Evolutionary conservation across 306 rosid species (phyloP).

Genomic region (Cucumis sativus): Cucumber_9930_V3 NC_026660.2:26008501-26009000

Average conservation of each 20-base stretch:
- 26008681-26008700: neutral
- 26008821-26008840: neutral
- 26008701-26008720: neutral
- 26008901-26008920: too few species aligned
- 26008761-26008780: neutral
- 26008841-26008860: neutral
- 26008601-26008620: neutral
- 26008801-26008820: neutral
- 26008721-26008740: neutral
- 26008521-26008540: neutral
- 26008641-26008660: neutral
- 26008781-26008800: conserved; percentile 2
- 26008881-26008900: too few species aligned
- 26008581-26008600: neutral
- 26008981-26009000: too few species aligned
- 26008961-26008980: too few species aligned
- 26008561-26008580: neutral
- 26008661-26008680: neutral
- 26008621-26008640: neutral
- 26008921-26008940: too few species aligned
- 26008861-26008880: neutral
- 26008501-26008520: too few species aligned
- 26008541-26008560: neutral
- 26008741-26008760: neutral
- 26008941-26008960: too few species aligned